phyloP scores from a whole-genome alignment of 2,329 filamentous ascomycete genomes.

The Fusarium sacchari region DNA sequence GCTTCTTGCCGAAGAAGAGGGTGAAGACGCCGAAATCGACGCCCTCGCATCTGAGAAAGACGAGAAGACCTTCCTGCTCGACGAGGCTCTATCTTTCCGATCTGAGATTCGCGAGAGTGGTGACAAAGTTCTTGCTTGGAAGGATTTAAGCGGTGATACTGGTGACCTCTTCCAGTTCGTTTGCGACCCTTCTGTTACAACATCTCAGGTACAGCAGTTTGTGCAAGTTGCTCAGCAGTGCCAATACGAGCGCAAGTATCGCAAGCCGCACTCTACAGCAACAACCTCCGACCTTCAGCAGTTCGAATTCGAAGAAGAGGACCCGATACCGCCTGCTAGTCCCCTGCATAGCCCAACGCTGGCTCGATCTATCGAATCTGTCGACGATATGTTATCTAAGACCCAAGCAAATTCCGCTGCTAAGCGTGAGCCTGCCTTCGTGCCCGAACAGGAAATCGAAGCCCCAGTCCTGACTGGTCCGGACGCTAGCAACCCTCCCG shows the following conservation, averaged over 20 bases:
- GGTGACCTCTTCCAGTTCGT: conserved; percentile 99
- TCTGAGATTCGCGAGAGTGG: conserved; percentile 82
- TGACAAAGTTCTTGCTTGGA: conserved; percentile 92
- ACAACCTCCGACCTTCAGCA: conserved; percentile 82
- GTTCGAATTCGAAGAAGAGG: conserved; percentile 79
- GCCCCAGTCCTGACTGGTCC: conserved; percentile 35
- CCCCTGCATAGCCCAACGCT: conserved; percentile 69
- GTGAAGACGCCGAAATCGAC: conserved; percentile 80
- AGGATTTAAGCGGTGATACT: conserved; percentile 90
- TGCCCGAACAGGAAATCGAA: conserved; percentile 48
- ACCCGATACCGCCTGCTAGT: conserved; percentile 72
- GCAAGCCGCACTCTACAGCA: conserved; percentile 80
- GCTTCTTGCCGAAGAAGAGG: conserved; percentile 87
- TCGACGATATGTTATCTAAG: conserved; percentile 66
- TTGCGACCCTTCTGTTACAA: conserved; percentile 78
- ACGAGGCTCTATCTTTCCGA: conserved; percentile 88
- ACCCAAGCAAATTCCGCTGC: conserved; percentile 58
- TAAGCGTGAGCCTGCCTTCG: conserved; percentile 54
- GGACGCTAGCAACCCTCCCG: conserved; percentile 61
- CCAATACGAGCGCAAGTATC: conserved; percentile 97
- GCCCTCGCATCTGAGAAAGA: conserved; percentile 84
- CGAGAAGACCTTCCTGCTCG: conserved; percentile 97
- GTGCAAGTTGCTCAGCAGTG: conserved; percentile 87
- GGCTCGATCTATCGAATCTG: conserved; percentile 64
- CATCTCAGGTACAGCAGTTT: conserved; percentile 81